Evolutionary conservation across 495 filamentous ascomycete genomes (phyloP), one percentile per base, ranked within the genome.

Genomic region (Aspergillus sparsus): DNA sequence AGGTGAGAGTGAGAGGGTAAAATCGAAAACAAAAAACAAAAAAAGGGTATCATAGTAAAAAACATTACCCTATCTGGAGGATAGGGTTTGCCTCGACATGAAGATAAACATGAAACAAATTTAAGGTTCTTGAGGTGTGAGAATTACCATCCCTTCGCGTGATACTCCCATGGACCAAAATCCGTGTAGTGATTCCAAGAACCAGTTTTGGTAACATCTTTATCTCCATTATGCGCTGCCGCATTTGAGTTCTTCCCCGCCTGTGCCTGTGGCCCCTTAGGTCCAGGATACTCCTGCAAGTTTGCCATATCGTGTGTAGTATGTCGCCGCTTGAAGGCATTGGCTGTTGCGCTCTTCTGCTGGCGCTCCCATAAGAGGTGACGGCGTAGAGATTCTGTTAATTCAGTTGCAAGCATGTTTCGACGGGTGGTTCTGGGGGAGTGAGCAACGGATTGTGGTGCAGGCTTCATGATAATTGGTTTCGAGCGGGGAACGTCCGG

Each of bases 341-440:
- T 89, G 56, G 89, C 88, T 5, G 92, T 96, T 34, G 89, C 87
- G 58, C 89, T 90, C 83, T 93, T 96, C 79, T 93, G 89, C 66
- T 93, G 89, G 27, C 90, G 88, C 66, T 93, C 90, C 87, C 88
- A 92, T 12, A 93, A 77, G n/a, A 93, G 80, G 59, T 92, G 85
- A 63, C 85, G 85, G 16, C 90, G 83, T 13, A 93, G 80, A 33
- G 89, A 92, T 65, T 90, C 88, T 5, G 90, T 91, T 62, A 99
- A 79, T 74, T 99, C 94, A 27, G 91, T 93, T 36, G 91, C 87
- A 56, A 99, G 84, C 94, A 99, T 99, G 74, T 99, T 96, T 46
- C 93, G 84, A 47, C 95, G 86, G 0, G 95, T 99, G 0, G 95
- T 97, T 58, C 91, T 84, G 0, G 94, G 94, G 7, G 94, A 97